Evolutionary conservation across 2,329 filamentous ascomycete genomes (phyloP), one percentile per base, ranked within the genome.

Genomic region (Colletotrichum caudatum): DNA sequence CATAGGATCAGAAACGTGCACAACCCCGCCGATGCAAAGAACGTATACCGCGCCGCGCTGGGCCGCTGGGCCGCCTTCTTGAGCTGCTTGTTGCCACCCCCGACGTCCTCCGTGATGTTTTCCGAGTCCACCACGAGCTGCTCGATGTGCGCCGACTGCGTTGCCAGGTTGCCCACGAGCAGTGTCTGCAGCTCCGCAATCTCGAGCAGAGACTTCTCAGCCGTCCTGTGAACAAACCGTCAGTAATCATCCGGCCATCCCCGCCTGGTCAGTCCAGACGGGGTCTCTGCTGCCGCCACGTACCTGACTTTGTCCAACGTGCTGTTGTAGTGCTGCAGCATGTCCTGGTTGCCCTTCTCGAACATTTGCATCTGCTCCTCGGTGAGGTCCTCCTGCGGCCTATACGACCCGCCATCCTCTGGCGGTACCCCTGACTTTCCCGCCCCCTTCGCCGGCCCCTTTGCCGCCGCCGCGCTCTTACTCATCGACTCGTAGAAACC

Each of bases 301-400:
- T 88, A 97, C 93, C 92, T 93, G 75, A 98, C 94, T 87, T 98
- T 96, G 81, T 95, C 92, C 79, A 98, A 84, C n/a, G 93, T 94
- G 82, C 93, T 94, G 81, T 98, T 94, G 81, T 97, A 97, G 81
- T 97, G 93, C 81, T 93, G 93, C 76, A 98, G 87, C 91, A 99
- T 94, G 74, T 94, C 91, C 81, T 94, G 91, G 79, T 98, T 98
- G 78, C 97, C 95, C 81, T 94, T 89, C 76, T 95, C 95, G 83
- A 99, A 98, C 79, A 97, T 89, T 80, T 98, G 95, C 64, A 96
- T 84, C 81, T 98, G 95, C 78, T 98, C 94, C 29, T 91, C 87
- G 23, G 92, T 94, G 73, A 98, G 84, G 73, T 91, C 88, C 53
- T 89, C 82, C 53, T 46, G 68, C 12, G 74, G 74, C 35, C 76